Evolutionary conservation across 2,329 filamentous ascomycete species (phyloP), one percentile per base, ranked within the genome.

Genomic region (Aphanocladium album): DNA sequence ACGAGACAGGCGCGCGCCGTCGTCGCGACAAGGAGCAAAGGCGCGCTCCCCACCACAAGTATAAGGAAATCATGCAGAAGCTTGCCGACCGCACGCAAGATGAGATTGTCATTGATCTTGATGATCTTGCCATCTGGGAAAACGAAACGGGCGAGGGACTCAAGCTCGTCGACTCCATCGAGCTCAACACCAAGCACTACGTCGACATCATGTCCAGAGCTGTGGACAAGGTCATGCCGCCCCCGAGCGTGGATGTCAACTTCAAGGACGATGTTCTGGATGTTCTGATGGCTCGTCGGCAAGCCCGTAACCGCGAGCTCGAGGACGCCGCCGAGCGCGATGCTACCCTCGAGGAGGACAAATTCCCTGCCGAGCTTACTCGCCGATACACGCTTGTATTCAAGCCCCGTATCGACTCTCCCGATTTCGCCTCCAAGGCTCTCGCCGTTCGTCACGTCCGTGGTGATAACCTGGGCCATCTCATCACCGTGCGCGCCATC

Each of bases 241-340:
- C 83, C 64, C 89, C 93, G 45, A 89, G 85, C 16, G 81, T 81
- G 57, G 91, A 96, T 65, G 83, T 93, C 66, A 93, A 84, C 67
- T 98, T 96, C 82, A 98, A 98, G 74, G 93, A 97, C 70, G 95
- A 99, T 75, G 93, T 98, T 11, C 83, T 99, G 47, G 95, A 99
- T 75, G 91, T 99, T 33, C 89, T 99, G 70, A 96, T 97, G 89
- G 90, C 91, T 45, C 91, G 96, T 71, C 88, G 95, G 67, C 87
- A 90, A 68, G 89, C 88, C 68, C 87, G 92, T 67, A 98, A 99
- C 73, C 89, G 91, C 66, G 87, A 88, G 47, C 81, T 96, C 63
- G 77, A 82, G 21, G 82, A 86, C 66, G 82, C 83, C n/a, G 84
- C 86, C 25, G 88, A 90, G 67, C 77, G 83, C 69, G 85, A 93